phyloP scores from a whole-genome alignment of 441 rosid genomes.

The Breynia disticha region DNA sequence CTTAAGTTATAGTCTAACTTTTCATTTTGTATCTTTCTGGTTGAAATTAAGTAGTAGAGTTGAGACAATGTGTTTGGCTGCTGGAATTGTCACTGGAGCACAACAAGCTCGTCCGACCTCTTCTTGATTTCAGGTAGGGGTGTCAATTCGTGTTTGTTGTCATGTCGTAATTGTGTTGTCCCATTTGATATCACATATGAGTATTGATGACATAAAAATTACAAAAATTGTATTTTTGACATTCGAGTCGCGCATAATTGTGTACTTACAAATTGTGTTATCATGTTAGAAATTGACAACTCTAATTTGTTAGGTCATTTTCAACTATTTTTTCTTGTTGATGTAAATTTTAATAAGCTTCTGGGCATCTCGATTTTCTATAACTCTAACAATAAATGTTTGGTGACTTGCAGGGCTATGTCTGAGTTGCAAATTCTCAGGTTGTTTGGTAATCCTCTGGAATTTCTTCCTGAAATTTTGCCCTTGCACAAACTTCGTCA shows the following conservation, averaged over 20 bases:
- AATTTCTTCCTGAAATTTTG: conserved; percentile 93
- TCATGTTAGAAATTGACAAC: too few relatives aligned
- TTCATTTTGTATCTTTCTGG: conserved; percentile 16
- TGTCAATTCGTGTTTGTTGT: too few relatives aligned
- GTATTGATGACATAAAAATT: too few relatives aligned
- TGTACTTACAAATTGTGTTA: too few relatives aligned
- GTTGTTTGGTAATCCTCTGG: conserved; percentile 94
- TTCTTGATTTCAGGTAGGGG: conserved; percentile 99
- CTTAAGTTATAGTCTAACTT: not conserved
- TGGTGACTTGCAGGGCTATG: conserved; percentile 76
- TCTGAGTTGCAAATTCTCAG: conserved; percentile 72
- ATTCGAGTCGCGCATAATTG: too few relatives aligned
- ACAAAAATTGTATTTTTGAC: too few relatives aligned
- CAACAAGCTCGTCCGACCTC: conserved; percentile 91
- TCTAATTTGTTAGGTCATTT: too few relatives aligned
- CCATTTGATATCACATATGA: too few relatives aligned
- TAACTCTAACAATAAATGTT: conserved; percentile 34
- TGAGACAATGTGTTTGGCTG: conserved; percentile 70
- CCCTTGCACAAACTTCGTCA: conserved; percentile 84
- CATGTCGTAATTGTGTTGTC: too few relatives aligned
- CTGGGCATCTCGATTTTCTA: conserved; percentile 13
- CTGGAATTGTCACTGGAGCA: conserved; percentile 87
- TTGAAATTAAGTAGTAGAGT: conserved; percentile 59
- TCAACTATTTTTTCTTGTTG: conserved; percentile 14
- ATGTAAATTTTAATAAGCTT: conserved; percentile 10